Conservation (phyloP, 495 filamentous ascomycete genomes). For the Poronia punctata region DNA sequence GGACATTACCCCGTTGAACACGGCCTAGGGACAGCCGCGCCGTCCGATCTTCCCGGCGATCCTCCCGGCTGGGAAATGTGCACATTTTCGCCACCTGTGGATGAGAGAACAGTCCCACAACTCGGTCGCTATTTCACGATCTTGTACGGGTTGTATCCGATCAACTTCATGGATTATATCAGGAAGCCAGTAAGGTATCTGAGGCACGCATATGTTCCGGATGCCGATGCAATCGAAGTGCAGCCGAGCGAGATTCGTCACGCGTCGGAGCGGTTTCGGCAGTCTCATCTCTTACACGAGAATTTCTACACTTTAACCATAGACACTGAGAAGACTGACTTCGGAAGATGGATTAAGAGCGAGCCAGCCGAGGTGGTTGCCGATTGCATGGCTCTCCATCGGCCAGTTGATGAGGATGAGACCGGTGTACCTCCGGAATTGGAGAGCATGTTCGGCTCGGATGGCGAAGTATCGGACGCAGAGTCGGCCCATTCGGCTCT, state of each 20-base stretch:
- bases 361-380: conserved; percentile 66
- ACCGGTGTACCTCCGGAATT: conserved; percentile 2
- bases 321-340: conserved; percentile 63
- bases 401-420: conserved; percentile 15
- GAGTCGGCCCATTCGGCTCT: conserved; percentile 18
- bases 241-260: conserved; percentile 63
- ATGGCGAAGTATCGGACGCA: conserved; percentile 14
- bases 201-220: conserved; percentile 52
- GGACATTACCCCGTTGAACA: conserved; percentile 26
- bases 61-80: conserved; percentile 51
- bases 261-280: conserved; percentile 58
- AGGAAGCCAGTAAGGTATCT: conserved; percentile 66
- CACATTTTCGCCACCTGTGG: conserved; percentile 46
- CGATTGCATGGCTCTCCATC: conserved; percentile 53
- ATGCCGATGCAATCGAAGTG: conserved; percentile 62
- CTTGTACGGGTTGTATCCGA: conserved; percentile 71
- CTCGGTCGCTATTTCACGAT: conserved; percentile 71
- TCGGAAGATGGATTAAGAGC: conserved; percentile 63
- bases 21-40: conserved; percentile 21
- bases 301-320: conserved; percentile 66
- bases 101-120: conserved; percentile 58
- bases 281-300: conserved; percentile 61
- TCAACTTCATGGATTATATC: conserved; percentile 71
- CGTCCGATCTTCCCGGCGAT: conserved; percentile 10
- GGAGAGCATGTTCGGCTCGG: conserved; percentile 2